Evolutionary conservation across 768 basidiomycete species (phyloP), one percentile per base, ranked within the genome.

Genomic region (Agaricus blazei): DNA sequence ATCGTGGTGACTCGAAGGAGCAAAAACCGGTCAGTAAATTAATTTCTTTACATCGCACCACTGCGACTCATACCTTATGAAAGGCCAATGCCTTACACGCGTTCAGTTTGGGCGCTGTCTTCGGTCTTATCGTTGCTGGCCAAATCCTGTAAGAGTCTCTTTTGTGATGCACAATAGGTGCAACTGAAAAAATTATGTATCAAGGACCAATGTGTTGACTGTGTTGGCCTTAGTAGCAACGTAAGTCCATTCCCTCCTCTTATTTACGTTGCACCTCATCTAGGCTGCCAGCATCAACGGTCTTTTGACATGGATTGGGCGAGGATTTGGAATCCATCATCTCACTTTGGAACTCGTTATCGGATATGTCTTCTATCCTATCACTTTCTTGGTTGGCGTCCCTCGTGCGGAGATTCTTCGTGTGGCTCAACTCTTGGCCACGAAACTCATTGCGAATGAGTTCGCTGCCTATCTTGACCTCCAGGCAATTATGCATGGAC

Each of bases 371-470:
- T 88, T 90, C 74, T 95, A 95, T 71, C 93, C 93, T 27, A 58
- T 96, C 58, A 81, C 88, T 1, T 93, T 93, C 76, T 83, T 93
- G 74, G 63, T 79, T 64, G 85, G 90, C 58, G 90, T 92, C 5
- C 91, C 91, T 1, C 83, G 83, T 37, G 58, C 63, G n/a, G 93
- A 95, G 70, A 91, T 96, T 61, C 75, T 94, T 46, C 77, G 75
- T 34, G 90, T 96, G 36, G 79, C 91, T 24, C 82, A 85, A 61
- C 78, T 94, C 15, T 83, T 96, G 59, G 92, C 88, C 15, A 88
- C 85, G 29, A 96, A 96, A 70, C 78, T 96, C 58, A 77, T 94
- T 48, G 91, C 87, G 54, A 93, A 91, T 65, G 91, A 94, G 67
- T 93, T 93, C 62, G 83, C 84, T 41, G 91, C 88, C 3, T 93